phyloP scores from a whole-genome alignment of 2,329 filamentous ascomycete genomes.

The Diaporthe sp. region DNA sequence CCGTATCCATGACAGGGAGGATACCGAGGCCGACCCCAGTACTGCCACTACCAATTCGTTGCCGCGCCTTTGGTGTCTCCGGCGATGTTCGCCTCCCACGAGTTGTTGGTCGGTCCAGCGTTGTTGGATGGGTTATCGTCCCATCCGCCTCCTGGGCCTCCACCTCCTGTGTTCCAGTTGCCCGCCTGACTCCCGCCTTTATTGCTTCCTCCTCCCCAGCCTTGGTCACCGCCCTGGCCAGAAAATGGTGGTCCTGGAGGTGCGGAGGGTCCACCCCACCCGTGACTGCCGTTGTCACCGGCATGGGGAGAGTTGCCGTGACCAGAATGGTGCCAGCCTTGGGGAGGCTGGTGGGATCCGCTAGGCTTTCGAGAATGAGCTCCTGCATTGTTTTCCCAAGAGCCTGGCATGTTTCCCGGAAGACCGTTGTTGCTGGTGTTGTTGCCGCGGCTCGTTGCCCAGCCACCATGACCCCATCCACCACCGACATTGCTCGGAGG shows the following conservation, averaged over 20 bases:
- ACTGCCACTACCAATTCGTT: constrained; percentile 35
- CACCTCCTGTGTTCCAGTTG: constrained; percentile 11
- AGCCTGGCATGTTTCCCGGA: constrained; percentile 20
- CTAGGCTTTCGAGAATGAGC: not conserved
- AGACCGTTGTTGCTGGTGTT: constrained; percentile 17
- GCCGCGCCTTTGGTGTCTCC: constrained; percentile 34
- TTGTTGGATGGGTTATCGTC: constrained; percentile 32
- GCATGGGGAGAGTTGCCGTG: not conserved
- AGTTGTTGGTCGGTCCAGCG: constrained; percentile 15
- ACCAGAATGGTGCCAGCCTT: constrained; percentile 4
- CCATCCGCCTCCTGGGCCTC: not conserved
- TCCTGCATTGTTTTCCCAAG: constrained; percentile 20
- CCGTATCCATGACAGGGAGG: not conserved
- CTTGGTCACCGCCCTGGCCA: not conserved
- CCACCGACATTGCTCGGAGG: constrained; percentile 8
- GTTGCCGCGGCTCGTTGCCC: not conserved
- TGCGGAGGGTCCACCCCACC: not conserved
- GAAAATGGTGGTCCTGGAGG: not conserved
- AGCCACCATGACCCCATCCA: constrained; percentile 1
- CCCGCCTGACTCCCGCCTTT: not conserved
- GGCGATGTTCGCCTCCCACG: constrained; percentile 9
- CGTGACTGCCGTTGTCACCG: not conserved
- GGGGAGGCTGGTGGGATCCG: constrained; percentile 16
- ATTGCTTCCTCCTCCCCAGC: constrained; percentile 11
- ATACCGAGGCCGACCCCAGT: constrained; percentile 16